These are phyloP conservation scores for Anthoceros angustus DNA, from an alignment of 225 moss, liverwort and hornwort genomes.

Conservation along the genomic window DNA sequence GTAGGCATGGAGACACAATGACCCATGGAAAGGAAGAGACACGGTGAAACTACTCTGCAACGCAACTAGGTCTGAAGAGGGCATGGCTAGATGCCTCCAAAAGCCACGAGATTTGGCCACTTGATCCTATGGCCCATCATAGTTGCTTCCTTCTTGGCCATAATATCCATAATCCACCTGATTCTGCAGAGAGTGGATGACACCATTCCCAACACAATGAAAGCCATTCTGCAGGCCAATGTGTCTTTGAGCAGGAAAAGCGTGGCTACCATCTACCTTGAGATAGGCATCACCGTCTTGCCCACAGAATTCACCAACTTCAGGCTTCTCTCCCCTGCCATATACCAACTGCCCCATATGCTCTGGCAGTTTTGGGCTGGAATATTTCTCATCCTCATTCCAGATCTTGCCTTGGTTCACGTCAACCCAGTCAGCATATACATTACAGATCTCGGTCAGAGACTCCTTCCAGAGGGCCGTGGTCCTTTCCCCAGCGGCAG, in stretches of 20 bases:
- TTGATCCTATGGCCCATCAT: not conserved
- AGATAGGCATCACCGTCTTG: not conserved
- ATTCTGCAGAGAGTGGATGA: not conserved
- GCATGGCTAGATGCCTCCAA: not conserved
- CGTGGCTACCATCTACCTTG: not conserved
- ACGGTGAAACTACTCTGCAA: not conserved
- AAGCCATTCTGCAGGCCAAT: not conserved
- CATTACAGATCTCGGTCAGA: slow-evolving; percentile 50
- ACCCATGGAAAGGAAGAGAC: not conserved
- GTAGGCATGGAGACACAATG: not conserved
- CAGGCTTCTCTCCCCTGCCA: slow-evolving; percentile 1
- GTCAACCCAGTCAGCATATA: slow-evolving; percentile 87
- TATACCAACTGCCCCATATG: not conserved
- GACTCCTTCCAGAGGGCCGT: slow-evolving; percentile 62
- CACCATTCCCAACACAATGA: not conserved
- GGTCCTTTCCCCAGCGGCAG: slow-evolving; percentile 26
- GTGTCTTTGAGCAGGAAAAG: not conserved
- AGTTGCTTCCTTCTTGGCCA: slow-evolving; percentile 4
- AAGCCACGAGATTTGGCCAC: too few relatives aligned
- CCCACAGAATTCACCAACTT: not conserved
- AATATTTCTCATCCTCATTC: not conserved
- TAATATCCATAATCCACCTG: not conserved
- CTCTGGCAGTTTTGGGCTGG: not conserved
- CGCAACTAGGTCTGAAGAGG: not conserved
- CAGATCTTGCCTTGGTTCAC: slow-evolving; percentile 16